Conservation (phyloP, 1,284 basidiomycete genomes). For the Moesziomyces sp. region DNA sequence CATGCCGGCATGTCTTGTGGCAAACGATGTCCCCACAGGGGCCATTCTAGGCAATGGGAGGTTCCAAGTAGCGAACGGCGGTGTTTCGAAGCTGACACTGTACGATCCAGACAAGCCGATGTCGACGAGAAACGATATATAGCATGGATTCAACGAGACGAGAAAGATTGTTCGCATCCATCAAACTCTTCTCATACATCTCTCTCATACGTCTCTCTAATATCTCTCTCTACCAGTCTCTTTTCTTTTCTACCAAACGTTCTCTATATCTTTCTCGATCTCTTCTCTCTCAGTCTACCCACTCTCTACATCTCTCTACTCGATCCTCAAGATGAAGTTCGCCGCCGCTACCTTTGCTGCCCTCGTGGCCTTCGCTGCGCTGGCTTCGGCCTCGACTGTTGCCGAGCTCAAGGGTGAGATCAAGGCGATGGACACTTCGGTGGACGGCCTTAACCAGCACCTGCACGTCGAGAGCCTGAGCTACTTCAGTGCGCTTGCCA, state of each 20-base stretch:
- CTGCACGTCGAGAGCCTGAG: slow-evolving; percentile 6
- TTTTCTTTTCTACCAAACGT: background rate
- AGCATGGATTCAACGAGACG: background rate
- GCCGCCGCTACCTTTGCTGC: slow-evolving; percentile 7
- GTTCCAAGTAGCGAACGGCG: no score
- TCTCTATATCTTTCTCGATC: background rate
- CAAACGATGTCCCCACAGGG: no score
- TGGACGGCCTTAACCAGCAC: slow-evolving; percentile 9
- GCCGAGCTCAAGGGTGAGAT: slow-evolving; percentile 13
- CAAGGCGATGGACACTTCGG: slow-evolving; percentile 8
- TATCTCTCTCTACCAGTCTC: background rate
- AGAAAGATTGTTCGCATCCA: background rate
- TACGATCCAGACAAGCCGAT: background rate
- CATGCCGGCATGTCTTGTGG: no score
- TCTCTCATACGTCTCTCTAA: background rate
- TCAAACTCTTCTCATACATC: background rate
- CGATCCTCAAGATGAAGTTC: slow-evolving; percentile 19
- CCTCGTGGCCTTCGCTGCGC: slow-evolving; percentile 10
- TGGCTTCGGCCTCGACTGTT: slow-evolving; percentile 8
- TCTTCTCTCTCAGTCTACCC: background rate
- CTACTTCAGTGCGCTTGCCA: slow-evolving; percentile 5
- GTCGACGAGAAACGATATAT: background rate
- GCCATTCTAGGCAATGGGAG: no score
- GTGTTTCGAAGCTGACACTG: no score
- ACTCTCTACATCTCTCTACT: no score